phyloP scores from a whole-genome alignment of 371 early-diverging fungal genomes.

The Mortierella sp. region DNA sequence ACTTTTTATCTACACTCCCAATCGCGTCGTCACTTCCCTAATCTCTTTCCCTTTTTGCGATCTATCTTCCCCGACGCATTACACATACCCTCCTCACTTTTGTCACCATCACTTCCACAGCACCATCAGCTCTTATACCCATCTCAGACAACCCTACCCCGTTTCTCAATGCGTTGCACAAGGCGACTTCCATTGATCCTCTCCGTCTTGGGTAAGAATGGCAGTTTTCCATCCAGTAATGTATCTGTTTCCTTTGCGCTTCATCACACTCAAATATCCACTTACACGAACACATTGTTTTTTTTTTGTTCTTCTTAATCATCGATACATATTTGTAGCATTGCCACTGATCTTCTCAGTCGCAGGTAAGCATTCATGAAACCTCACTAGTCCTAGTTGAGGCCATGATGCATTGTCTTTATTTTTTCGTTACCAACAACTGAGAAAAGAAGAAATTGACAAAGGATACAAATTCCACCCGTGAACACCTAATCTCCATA shows the following conservation, averaged over 20 bases:
- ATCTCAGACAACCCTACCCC: not conserved
- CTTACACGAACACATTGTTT: not conserved
- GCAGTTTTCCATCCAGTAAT: not conserved
- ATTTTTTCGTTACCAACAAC: not conserved
- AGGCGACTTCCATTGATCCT: conserved; percentile 55
- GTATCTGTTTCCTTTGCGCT: not conserved
- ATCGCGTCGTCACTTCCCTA: not conserved
- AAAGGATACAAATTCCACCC: not conserved
- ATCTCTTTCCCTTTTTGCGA: not conserved
- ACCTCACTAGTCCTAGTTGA: not conserved
- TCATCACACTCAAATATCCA: not conserved
- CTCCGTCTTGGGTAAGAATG: conserved; percentile 43
- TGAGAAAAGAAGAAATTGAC: not conserved
- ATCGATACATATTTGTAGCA: conserved; percentile 14
- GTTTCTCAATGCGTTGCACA: conserved; percentile 47
- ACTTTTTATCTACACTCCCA: not conserved
- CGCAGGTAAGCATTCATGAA: conserved; percentile 25
- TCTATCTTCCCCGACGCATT: not conserved
- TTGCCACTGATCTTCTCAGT: conserved; percentile 40
- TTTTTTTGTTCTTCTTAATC: not conserved
- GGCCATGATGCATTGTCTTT: no score
- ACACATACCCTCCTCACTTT: not conserved
- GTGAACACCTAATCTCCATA: not conserved
- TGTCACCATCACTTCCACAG: not conserved
- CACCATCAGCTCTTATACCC: not conserved